These are phyloP conservation scores for Alternaria metachromatica DNA, from an alignment of 2,329 filamentous ascomycete species.

Conservation along the genomic window DNA sequence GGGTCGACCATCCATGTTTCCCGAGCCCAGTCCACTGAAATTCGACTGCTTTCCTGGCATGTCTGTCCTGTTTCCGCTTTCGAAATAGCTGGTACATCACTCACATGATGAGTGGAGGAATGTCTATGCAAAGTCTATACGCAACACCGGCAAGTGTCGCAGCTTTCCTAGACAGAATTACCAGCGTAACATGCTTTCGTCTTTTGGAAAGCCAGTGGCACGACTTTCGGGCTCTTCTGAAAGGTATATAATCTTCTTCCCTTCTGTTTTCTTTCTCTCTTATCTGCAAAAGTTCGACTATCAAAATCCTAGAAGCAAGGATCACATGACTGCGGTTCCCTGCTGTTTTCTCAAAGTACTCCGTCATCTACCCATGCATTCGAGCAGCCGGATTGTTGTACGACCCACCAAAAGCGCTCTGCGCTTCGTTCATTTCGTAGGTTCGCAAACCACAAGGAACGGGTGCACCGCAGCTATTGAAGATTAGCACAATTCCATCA, in stretches of 20 bases:
- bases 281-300: background rate
- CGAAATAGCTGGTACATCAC: background rate
- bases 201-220: background rate
- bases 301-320: background rate
- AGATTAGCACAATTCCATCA: background rate
- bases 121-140: background rate
- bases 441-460: conserved; percentile 17
- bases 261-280: background rate
- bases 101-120: background rate
- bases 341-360: background rate
- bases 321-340: background rate
- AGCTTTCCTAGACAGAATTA: rapidly evolving
- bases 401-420: background rate
- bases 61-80: no score
- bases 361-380: background rate
- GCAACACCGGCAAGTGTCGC: background rate
- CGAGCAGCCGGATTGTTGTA: background rate
- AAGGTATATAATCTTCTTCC: background rate
- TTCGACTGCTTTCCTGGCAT: no score
- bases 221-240: rapidly evolving
- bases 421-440: background rate
- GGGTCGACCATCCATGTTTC: background rate
- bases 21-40: background rate
- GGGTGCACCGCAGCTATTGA: conserved; percentile 12
- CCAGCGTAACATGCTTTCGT: background rate